Evolutionary conservation across 768 basidiomycete genomes (phyloP), one percentile per base, ranked within the genome.

Genomic region (Auriscalpium orientale): DNA sequence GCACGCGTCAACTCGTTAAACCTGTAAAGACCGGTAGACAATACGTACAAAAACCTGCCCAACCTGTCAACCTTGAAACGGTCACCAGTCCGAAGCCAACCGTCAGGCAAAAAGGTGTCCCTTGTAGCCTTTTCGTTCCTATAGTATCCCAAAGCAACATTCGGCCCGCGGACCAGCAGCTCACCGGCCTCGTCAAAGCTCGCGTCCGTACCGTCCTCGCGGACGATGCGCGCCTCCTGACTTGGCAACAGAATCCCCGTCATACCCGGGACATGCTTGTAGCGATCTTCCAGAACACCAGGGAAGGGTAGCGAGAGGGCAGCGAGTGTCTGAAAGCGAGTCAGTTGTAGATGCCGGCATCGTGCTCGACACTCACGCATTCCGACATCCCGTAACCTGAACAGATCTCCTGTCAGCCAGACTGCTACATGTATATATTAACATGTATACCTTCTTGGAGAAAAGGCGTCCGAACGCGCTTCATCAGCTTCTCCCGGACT

Each of bases 11-110:
- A n/a, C 13, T 8, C 20, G 3, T 15, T n/a, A 50, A 22, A 10
- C 28, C 28, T 12, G 4, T 16, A 36, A 15, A 7, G 18, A 8
- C 9, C n/a, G 33, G 28, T 57, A 49, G 21, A 49, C 1, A 43
- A 46, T 21, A 72, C 82, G 44, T 57, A 89, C 87, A 79, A 91
- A 64, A 89, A 82, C 56, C 80, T 76, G 0, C 81, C 82, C 5
- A 83, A 72, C 58, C 74, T 73, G 58, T 87, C 79, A 5, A 82
- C 79, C 40, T 76, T 70, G 64, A 90, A 85, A 53, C 76, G 72
- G 66, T 92, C 89, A 3, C 90, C 90, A 0, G 87, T 91, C 53
- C 72, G 74, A 22, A 92, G 61, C 90, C 90, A 92, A 18, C 88
- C 87, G 46, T 79, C 74, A 12, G 60, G 62, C 18, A 79, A 62